Conservation (phyloP, 306 rosid species). For the Prunus persica region DNA sequence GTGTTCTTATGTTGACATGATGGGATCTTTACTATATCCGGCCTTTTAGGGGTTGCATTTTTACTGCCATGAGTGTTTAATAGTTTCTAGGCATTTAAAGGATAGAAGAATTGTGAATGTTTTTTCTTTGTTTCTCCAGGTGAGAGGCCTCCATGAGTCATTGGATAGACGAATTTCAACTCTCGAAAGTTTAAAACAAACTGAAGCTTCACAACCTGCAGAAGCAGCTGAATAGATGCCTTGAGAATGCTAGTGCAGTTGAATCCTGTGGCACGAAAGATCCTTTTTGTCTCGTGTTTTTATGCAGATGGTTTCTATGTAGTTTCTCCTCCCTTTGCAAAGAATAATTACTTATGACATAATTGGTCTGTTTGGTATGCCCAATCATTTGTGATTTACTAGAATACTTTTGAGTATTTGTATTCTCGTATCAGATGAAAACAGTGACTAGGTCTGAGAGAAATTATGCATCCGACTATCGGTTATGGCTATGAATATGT, state of each 20-base stretch:
- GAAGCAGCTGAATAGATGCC: conserved; percentile 51
- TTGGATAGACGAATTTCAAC: conserved; percentile 70
- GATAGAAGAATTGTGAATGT: not conserved
- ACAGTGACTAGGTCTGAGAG: not conserved
- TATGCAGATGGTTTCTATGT: conserved; percentile 19
- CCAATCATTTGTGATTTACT: not conserved
- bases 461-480: not conserved
- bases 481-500: not conserved
- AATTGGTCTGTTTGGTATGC: not conserved
- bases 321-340: conserved; percentile 15
- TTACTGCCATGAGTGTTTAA: not conserved
- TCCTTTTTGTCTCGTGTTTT: conserved; percentile 10
- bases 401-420: not conserved
- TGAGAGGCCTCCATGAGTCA: conserved; percentile 63
- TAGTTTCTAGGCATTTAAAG: not conserved
- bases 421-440: conserved; percentile 5
- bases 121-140: conserved; percentile 44
- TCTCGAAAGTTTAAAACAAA: conserved; percentile 64
- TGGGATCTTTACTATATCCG: not conserved
- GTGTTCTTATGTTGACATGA: not conserved
- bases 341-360: conserved; percentile 35
- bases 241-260: conserved; percentile 12
- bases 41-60: not conserved
- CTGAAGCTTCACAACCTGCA: conserved; percentile 49
- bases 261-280: conserved; percentile 16